Percentiles rank a stretch among this genome's conserved stretches.
These are phyloP conservation scores for Arthrobotrys iridis DNA, from an alignment of 2,329 filamentous ascomycete species.

Conservation along the genomic window DNA sequence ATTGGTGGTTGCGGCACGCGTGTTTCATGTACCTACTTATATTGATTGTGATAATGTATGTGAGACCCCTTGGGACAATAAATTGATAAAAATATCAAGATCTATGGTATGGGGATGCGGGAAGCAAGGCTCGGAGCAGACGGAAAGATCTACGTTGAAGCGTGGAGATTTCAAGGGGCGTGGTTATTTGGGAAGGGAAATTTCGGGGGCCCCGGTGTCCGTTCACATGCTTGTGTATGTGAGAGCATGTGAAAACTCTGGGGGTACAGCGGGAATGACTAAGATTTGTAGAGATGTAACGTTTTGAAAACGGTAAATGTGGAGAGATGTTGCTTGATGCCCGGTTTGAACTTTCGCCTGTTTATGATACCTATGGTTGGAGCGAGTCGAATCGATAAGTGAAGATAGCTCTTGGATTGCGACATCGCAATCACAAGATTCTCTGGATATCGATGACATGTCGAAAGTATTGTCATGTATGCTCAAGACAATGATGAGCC, in stretches of 20 bases:
- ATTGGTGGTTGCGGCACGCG: background rate
- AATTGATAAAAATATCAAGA: background rate
- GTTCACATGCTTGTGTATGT: constrained; percentile 21
- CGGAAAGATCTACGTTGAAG: background rate
- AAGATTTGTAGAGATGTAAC: constrained; percentile 19
- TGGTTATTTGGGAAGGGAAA: constrained; percentile 1
- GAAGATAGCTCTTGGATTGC: background rate
- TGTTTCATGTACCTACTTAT: constrained; percentile 20
- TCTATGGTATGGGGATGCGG: constrained; percentile 22
- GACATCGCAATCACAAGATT: background rate
- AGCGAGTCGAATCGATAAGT: background rate
- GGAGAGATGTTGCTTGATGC: background rate
- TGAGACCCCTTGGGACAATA: constrained; percentile 15
- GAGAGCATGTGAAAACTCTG: constrained; percentile 31
- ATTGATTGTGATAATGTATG: constrained; percentile 23
- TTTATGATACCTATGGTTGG: background rate
- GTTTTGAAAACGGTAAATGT: constrained; percentile 7
- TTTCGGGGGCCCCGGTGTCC: background rate
- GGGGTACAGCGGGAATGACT: constrained; percentile 13
- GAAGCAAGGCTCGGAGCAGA: constrained; percentile 11
- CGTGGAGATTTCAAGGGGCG: constrained; percentile 20
- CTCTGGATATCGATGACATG: background rate
- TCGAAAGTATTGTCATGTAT: no score
- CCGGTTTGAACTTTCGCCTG: constrained; percentile 1
- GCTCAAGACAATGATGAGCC: no score